These are phyloP conservation scores for Trichosporon asahii DNA, from an alignment of 1,284 basidiomycete genomes.

Conservation along the genomic window DNA sequence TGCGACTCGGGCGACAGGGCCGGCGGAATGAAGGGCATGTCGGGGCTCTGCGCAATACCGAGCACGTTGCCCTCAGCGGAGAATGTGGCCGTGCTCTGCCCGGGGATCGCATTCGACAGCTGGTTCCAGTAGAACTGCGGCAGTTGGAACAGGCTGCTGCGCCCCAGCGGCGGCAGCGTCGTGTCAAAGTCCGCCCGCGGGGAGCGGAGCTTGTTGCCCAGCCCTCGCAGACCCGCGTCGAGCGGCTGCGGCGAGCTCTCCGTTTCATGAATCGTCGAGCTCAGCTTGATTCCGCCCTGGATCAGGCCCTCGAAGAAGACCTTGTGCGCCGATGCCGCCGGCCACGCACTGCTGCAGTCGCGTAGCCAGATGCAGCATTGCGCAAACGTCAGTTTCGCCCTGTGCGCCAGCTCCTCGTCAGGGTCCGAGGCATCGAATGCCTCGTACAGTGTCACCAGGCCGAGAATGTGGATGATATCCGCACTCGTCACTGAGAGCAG, in stretches of 20 bases:
- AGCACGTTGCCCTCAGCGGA: background rate
- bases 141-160: conserved; percentile 33
- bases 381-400: conserved; percentile 40
- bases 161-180: conserved; percentile 11
- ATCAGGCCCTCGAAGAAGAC: conserved; percentile 48
- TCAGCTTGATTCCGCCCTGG: conserved; percentile 36
- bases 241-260: conserved; percentile 10
- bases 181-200: background rate
- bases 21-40: background rate
- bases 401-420: conserved; percentile 27
- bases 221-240: background rate
- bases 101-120: conserved; percentile 20
- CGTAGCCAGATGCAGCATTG: conserved; percentile 48
- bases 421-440: conserved; percentile 30
- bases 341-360: conserved; percentile 41
- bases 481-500: conserved; percentile 37
- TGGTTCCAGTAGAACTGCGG: conserved; percentile 45
- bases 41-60: background rate
- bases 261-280: conserved; percentile 5
- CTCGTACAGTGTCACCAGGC: conserved; percentile 41
- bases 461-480: conserved; percentile 46
- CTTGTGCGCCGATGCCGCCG: conserved; percentile 43
- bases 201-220: background rate
- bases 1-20: background rate
- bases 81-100: background rate